Conservation (phyloP, 1,139 yeast species). For the Chernovozyma sophiae-reginae region DNA sequence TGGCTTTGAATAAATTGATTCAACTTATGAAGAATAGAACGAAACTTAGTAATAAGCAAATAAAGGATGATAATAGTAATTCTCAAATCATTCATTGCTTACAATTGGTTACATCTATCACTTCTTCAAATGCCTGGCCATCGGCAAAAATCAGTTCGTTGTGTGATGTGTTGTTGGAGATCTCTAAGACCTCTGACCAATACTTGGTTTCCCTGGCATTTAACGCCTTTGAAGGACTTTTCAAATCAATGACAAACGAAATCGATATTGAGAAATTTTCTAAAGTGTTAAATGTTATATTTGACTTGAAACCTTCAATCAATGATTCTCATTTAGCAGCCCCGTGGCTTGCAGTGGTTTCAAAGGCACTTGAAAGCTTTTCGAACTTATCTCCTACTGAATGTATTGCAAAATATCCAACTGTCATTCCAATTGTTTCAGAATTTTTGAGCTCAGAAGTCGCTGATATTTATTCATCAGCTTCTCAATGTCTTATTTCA, state of each 20-base stretch:
- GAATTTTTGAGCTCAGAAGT: conserved; percentile 65
- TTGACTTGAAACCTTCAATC: conserved; percentile 75
- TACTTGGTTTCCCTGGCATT: conserved; percentile 78
- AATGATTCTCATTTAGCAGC: conserved; percentile 86
- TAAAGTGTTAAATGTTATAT: conserved; percentile 63
- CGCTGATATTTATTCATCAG: conserved; percentile 65
- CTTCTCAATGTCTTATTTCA: conserved; percentile 84
- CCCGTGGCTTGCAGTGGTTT: conserved; percentile 92
- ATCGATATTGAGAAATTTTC: conserved; percentile 60
- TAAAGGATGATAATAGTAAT: conserved; percentile 45
- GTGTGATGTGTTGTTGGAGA: conserved; percentile 70
- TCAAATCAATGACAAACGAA: conserved; percentile 66
- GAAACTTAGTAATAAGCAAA: conserved; percentile 24
- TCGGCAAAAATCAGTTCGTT: conserved; percentile 60
- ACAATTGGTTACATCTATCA: conserved; percentile 66
- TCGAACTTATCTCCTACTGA: conserved; percentile 54
- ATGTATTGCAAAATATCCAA: conserved; percentile 55
- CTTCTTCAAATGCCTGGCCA: conserved; percentile 83
- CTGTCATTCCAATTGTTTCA: conserved; percentile 53
- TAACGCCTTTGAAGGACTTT: conserved; percentile 79
- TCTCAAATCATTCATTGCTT: conserved; percentile 69
- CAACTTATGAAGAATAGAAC: conserved; percentile 17
- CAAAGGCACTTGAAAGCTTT: conserved; percentile 76
- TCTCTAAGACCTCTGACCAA: conserved; percentile 82
- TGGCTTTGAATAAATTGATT: conserved; percentile 54